phyloP scores from a whole-genome alignment of 345 rosid genomes.

The Citrus reticulata region DNA sequence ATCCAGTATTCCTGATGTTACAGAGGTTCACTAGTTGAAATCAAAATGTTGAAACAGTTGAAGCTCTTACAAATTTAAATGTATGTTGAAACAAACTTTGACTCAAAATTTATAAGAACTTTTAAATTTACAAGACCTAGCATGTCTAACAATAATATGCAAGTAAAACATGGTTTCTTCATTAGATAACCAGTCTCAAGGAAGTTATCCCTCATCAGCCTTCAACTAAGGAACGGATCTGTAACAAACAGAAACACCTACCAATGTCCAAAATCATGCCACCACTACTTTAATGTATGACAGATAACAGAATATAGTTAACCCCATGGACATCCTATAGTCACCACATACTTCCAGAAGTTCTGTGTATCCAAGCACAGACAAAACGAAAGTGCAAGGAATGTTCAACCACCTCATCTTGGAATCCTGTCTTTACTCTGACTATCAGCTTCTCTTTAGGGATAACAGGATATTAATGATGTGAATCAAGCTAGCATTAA shows the following conservation, averaged over 20 bases:
- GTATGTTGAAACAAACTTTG: neutral
- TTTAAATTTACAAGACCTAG: neutral
- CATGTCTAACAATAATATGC: neutral
- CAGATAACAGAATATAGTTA: neutral
- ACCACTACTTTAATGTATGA: neutral
- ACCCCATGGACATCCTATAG: neutral
- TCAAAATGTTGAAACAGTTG: neutral
- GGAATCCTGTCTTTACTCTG: too few species aligned
- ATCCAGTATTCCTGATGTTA: slow-evolving; percentile 71
- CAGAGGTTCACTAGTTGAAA: slow-evolving; percentile 2
- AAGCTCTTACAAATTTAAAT: neutral
- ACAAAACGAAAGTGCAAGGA: neutral
- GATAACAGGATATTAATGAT: too few species aligned
- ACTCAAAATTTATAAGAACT: neutral
- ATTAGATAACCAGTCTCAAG: neutral
- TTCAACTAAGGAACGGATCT: neutral
- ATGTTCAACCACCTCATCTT: too few species aligned
- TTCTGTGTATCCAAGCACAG: neutral
- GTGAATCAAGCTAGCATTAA: too few species aligned
- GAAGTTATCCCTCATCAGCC: neutral
- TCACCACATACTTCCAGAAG: neutral
- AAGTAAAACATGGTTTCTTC: neutral
- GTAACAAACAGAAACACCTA: neutral
- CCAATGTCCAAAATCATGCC: neutral
- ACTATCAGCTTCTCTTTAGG: too few species aligned